Evolutionary conservation across 768 basidiomycete species (phyloP).

Genomic region (Strobilomyces confusus): DNA sequence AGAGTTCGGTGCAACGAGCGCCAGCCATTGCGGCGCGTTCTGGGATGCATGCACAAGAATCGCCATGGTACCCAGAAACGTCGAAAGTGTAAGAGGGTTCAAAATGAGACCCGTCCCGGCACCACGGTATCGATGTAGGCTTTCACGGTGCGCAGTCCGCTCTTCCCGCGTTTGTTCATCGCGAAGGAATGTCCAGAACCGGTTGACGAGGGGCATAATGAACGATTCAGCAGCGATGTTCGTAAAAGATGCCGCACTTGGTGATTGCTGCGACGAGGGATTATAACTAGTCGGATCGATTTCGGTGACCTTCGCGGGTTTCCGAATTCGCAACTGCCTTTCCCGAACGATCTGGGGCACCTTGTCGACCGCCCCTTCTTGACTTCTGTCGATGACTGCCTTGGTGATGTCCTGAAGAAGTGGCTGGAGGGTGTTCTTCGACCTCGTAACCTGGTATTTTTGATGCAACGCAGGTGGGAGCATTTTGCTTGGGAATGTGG

Average conservation of each 20-base stretch:
- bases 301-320: constrained; percentile 44
- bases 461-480: constrained; percentile 70
- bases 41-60: constrained; percentile 81
- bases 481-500: constrained; percentile 76
- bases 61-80: constrained; percentile 70
- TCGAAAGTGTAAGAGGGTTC: constrained; percentile 70
- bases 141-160: constrained; percentile 55
- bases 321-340: constrained; percentile 64
- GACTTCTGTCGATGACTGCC: constrained; percentile 58
- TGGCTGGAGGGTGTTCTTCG: constrained; percentile 43
- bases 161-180: constrained; percentile 78
- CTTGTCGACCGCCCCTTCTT: constrained; percentile 49
- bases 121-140: constrained; percentile 57
- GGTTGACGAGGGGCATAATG: constrained; percentile 83
- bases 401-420: constrained; percentile 63
- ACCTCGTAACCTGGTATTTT: constrained; percentile 50
- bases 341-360: constrained; percentile 66
- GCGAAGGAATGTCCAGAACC: constrained; percentile 93
- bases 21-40: constrained; percentile 77
- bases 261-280: constrained; percentile 4
- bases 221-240: constrained; percentile 84
- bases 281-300: constrained; percentile 23
- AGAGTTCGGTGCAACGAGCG: constrained; percentile 74
- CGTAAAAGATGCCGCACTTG: constrained; percentile 42
- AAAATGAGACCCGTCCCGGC: constrained; percentile 82